Conservation (phyloP, 768 basidiomycete species). For the Boletellus sp. region DNA sequence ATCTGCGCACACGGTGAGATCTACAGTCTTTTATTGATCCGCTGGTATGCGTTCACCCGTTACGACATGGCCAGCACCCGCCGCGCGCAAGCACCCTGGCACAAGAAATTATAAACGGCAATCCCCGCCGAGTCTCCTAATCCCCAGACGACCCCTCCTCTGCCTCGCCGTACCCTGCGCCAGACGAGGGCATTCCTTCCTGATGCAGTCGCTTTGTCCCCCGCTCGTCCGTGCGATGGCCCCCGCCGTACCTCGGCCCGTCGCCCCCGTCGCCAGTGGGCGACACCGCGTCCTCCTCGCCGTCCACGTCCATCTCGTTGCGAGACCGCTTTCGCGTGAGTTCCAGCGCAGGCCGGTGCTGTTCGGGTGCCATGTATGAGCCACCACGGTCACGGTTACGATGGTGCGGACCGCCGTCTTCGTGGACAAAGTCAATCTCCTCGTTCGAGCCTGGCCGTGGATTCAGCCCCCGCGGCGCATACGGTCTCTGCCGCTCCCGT, state of each 20-base stretch:
- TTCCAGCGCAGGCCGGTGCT: constrained; percentile 40
- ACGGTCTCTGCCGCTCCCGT: constrained; percentile 46
- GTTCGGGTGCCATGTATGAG: constrained; percentile 32
- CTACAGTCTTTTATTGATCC: constrained; percentile 30
- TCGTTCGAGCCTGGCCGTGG: constrained; percentile 38
- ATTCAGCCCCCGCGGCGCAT: constrained; percentile 50
- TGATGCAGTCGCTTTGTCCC: constrained; percentile 59
- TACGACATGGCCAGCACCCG: too few species aligned
- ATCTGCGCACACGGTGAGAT: constrained; percentile 22
- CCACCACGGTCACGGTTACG: constrained; percentile 39
- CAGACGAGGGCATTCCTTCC: constrained; percentile 32
- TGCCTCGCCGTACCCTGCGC: constrained; percentile 27
- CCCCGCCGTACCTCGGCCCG: constrained; percentile 34
- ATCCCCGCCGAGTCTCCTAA: constrained; percentile 27
- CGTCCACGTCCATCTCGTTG: constrained; percentile 64
- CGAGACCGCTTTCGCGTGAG: constrained; percentile 54
- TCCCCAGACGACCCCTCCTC: constrained; percentile 31
- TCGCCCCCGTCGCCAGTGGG: constrained; percentile 28
- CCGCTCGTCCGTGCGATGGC: constrained; percentile 46
- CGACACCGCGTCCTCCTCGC: constrained; percentile 44
- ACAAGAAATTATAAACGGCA: constrained; percentile 35
- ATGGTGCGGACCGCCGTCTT: constrained; percentile 43
- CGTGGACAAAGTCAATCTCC: constrained; percentile 51
- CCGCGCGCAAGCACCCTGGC: constrained; percentile 25
- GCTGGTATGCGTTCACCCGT: too few species aligned